phyloP scores from a whole-genome alignment of 1,139 yeast genomes.

The Diutina sp. region DNA sequence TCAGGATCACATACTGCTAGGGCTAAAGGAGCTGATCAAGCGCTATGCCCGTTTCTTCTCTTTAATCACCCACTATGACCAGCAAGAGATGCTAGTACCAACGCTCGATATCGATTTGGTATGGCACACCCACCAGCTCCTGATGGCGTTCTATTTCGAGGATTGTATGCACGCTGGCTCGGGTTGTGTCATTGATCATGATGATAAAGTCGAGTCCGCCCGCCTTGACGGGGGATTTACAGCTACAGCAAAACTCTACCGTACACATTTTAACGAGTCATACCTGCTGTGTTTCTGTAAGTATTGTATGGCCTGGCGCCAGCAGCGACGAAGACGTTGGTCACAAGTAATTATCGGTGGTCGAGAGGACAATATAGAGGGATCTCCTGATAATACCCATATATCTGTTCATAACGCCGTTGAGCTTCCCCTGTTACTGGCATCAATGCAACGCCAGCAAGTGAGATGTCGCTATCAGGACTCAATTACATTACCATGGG shows the following conservation, averaged over 20 bases:
- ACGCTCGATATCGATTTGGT: slow-evolving; percentile 26
- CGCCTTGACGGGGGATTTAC: slow-evolving; percentile 11
- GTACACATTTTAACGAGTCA: slow-evolving; percentile 9
- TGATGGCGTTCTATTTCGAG: slow-evolving; percentile 12
- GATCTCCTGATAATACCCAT: neutral
- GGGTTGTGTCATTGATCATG: slow-evolving; percentile 13
- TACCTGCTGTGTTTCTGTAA: slow-evolving; percentile 17
- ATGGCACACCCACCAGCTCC: slow-evolving; percentile 29
- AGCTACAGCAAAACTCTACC: slow-evolving; percentile 11
- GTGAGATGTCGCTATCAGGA: neutral
- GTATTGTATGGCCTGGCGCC: slow-evolving; percentile 11
- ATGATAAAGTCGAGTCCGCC: slow-evolving; percentile 15
- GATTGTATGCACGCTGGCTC: slow-evolving; percentile 9
- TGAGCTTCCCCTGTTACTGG: neutral
- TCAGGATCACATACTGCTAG: slow-evolving; percentile 10
- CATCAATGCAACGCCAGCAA: neutral
- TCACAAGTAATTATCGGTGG: neutral
- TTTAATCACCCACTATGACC: slow-evolving; percentile 8
- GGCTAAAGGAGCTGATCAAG: slow-evolving; percentile 10
- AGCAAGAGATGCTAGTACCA: slow-evolving; percentile 15
- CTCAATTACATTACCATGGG: neutral
- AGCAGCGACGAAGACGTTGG: neutral
- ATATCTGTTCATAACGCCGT: neutral
- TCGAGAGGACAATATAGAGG: too few relatives aligned
- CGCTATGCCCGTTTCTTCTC: slow-evolving; percentile 17